Conservation (phyloP, 164 flowering plant genomes). For the Dillenia turbinata region DNA sequence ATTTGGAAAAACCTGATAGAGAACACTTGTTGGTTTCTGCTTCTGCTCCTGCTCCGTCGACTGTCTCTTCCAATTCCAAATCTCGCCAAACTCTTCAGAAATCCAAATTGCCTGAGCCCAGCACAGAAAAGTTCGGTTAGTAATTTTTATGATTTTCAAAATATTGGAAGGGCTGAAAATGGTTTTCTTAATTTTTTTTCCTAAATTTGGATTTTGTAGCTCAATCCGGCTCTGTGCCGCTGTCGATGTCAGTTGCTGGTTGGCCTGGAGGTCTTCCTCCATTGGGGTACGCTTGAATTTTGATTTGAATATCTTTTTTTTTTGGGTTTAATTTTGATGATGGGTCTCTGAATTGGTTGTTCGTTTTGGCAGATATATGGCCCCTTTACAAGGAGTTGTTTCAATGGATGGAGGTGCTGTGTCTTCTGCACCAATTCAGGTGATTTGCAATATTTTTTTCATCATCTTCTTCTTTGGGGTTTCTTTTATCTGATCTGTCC, state of each 20-base stretch:
- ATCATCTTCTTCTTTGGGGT: neutral
- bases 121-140: neutral
- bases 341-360: too few species aligned
- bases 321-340: slow-evolving; percentile 1
- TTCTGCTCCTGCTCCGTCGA: too few species aligned
- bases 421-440: slow-evolving; percentile 63
- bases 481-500: neutral
- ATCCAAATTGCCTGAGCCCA: too few species aligned
- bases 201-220: slow-evolving; percentile 22
- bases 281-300: slow-evolving; percentile 48
- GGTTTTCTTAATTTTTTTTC: too few species aligned
- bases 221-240: slow-evolving; percentile 50
- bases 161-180: neutral
- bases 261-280: slow-evolving; percentile 93
- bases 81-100: too few species aligned
- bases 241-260: slow-evolving; percentile 59
- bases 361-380: slow-evolving; percentile 56
- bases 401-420: slow-evolving; percentile 68
- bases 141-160: neutral
- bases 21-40: slow-evolving; percentile 7
- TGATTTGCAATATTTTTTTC: slow-evolving; percentile 10
- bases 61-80: too few species aligned
- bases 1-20: slow-evolving; percentile 52
- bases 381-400: slow-evolving; percentile 73
- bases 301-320: neutral